Percentiles rank a stretch among this genome's conserved stretches.
Conservation (phyloP, 1,284 basidiomycete species). For the Ceratobasidium sp. region DNA sequence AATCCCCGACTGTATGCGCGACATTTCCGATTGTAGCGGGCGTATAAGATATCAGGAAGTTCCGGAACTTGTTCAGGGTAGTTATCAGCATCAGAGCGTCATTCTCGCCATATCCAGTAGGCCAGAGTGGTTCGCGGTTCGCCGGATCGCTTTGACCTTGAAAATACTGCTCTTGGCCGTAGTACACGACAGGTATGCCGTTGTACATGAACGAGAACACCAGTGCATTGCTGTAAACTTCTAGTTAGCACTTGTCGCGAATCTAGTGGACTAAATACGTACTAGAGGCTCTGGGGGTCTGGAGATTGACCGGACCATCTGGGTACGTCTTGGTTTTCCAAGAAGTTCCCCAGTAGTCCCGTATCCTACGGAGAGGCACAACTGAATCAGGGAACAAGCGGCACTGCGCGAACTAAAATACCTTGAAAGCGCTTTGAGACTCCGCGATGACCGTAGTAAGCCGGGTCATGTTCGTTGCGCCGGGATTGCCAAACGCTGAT, state of each 20-base stretch:
- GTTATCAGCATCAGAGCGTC: constrained; percentile 66
- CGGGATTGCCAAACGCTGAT: constrained; percentile 67
- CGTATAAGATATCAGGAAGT: constrained; percentile 62
- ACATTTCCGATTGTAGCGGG: constrained; percentile 55
- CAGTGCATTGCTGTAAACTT: constrained; percentile 55
- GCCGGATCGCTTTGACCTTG: constrained; percentile 56
- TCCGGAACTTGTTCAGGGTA: constrained; percentile 73
- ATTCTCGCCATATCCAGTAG: constrained; percentile 69
- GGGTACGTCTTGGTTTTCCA: constrained; percentile 83
- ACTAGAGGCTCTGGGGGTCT: constrained; percentile 69
- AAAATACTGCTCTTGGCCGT: constrained; percentile 63
- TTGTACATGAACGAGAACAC: constrained; percentile 56
- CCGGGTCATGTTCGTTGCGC: constrained; percentile 66
- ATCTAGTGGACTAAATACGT: constrained; percentile 52
- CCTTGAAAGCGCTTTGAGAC: constrained; percentile 62
- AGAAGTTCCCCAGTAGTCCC: constrained; percentile 73
- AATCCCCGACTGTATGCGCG: constrained; percentile 50
- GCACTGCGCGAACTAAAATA: constrained; percentile 50
- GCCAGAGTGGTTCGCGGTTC: constrained; percentile 78
- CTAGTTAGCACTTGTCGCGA: constrained; percentile 58
- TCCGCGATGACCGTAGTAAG: constrained; percentile 62
- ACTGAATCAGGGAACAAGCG: constrained; percentile 41
- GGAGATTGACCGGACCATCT: constrained; percentile 71
- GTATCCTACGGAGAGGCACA: constrained; percentile 52
- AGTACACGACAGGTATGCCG: constrained; percentile 65